Percentiles rank a stretch among this genome's conserved stretches.
These are phyloP conservation scores for Sporothrix euskadiensis DNA, from an alignment of 2,329 filamentous ascomycete species.

Conservation along the genomic window DNA sequence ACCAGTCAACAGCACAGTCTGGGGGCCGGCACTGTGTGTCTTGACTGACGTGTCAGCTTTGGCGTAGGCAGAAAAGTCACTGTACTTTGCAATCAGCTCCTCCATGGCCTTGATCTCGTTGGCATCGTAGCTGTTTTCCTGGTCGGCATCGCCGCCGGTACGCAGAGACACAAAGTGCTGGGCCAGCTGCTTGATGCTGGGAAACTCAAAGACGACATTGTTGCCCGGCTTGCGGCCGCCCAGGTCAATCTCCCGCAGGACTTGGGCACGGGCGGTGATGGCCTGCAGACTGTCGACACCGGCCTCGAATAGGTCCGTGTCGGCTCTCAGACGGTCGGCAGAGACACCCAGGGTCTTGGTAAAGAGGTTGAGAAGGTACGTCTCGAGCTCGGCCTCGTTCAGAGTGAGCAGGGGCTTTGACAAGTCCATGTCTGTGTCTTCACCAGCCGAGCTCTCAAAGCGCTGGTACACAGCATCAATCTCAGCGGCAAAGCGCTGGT, in stretches of 20 bases:
- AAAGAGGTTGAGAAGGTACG: slow-evolving; percentile 41
- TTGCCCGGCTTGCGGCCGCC: slow-evolving; percentile 50
- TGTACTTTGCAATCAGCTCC: slow-evolving; percentile 32
- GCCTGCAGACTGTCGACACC: slow-evolving; percentile 62
- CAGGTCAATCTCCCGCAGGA: slow-evolving; percentile 54
- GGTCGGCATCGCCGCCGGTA: slow-evolving; percentile 39
- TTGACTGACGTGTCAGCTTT: background rate
- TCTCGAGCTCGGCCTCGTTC: slow-evolving; percentile 38
- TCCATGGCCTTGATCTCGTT: slow-evolving; percentile 42
- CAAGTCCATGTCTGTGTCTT: background rate
- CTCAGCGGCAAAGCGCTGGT: slow-evolving; percentile 45
- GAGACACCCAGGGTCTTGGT: slow-evolving; percentile 17
- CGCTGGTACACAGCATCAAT: slow-evolving; percentile 47
- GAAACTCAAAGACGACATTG: slow-evolving; percentile 61
- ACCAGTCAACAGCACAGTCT: slow-evolving; percentile 41
- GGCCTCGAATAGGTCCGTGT: slow-evolving; percentile 59
- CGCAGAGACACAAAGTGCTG: slow-evolving; percentile 47
- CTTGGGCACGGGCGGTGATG: slow-evolving; percentile 54
- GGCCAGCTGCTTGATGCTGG: slow-evolving; percentile 50
- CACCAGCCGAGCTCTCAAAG: slow-evolving; percentile 32
- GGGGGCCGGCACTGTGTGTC: background rate
- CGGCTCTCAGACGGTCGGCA: slow-evolving; percentile 32
- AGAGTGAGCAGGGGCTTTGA: slow-evolving; percentile 22
- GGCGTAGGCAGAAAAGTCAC: slow-evolving; percentile 14
- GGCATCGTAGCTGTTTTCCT: slow-evolving; percentile 39